phyloP scores from a whole-genome alignment of 495 filamentous ascomycete species.

The Aspergillus homomorphus region DNA sequence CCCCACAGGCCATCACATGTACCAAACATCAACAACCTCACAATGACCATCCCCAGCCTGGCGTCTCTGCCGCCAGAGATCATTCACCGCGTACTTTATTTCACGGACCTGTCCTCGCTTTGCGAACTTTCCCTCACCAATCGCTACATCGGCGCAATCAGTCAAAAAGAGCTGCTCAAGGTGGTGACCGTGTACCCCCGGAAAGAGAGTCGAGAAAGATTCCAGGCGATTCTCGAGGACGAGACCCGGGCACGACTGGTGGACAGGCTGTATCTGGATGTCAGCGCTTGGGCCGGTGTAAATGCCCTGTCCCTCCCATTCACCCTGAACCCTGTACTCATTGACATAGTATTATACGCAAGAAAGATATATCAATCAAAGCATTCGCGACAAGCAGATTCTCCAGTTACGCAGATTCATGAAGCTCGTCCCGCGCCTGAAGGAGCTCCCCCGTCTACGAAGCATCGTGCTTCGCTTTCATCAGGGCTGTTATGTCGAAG shows the following conservation, averaged over 20 bases:
- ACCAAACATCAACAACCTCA: not conserved
- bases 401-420: slow-evolving; percentile 1
- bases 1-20: too few relatives aligned
- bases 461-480: slow-evolving; percentile 22
- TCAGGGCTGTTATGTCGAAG: slow-evolving; percentile 7
- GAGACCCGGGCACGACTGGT: slow-evolving; percentile 2
- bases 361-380: not conserved
- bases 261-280: not conserved
- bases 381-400: not conserved
- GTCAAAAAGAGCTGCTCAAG: slow-evolving; percentile 8
- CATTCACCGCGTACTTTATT: slow-evolving; percentile 4
- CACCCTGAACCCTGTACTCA: too few relatives aligned
- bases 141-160: not conserved
- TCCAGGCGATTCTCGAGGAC: slow-evolving; percentile 1
- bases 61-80: slow-evolving; percentile 10
- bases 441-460: slow-evolving; percentile 16
- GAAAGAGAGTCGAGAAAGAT: not conserved
- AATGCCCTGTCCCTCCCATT: not conserved
- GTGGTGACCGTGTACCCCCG: not conserved
- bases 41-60: not conserved
- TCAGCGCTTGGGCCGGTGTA: not conserved
- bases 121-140: slow-evolving; percentile 5
- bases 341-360: not conserved
- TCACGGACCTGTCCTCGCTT: not conserved
- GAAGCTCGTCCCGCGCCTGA: slow-evolving; percentile 6